phyloP scores from a whole-genome alignment of 2,329 filamentous ascomycete species.

The Mycocentrospora acerina region DNA sequence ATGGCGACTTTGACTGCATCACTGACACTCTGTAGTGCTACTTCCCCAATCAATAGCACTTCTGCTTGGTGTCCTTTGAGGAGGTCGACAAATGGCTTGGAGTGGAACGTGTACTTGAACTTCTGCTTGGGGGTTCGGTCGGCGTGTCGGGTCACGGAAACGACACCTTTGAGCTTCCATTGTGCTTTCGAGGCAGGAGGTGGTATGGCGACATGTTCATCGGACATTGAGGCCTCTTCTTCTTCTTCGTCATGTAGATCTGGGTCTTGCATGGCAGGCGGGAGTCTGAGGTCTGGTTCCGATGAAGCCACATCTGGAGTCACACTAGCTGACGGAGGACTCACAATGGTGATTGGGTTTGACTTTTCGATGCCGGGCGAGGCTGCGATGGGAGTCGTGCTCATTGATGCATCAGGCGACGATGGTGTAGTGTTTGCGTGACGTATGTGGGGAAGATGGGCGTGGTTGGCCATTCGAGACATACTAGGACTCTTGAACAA shows the following conservation, averaged over 20 bases:
- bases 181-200: conserved; percentile 74
- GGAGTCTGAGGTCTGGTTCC: conserved; percentile 35
- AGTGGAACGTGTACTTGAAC: conserved; percentile 99
- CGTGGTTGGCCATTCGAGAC: conserved; percentile 55
- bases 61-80: conserved; percentile 96
- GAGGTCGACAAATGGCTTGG: conserved; percentile 90
- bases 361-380: conserved; percentile 47
- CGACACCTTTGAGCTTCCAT: conserved; percentile 97
- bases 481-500: conserved; percentile 67
- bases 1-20: conserved; percentile 83
- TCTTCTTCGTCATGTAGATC: conserved; percentile 11
- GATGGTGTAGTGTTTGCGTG: conserved; percentile 40
- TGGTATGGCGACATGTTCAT: conserved; percentile 43
- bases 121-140: conserved; percentile 98
- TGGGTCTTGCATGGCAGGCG: conserved; percentile 26
- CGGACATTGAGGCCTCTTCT: conserved; percentile 11
- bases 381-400: conserved; percentile 46
- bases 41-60: conserved; percentile 88
- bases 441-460: conserved; percentile 41
- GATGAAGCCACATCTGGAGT: conserved; percentile 25
- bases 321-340: conserved; percentile 13
- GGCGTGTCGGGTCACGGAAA: conserved; percentile 93
- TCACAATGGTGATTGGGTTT: conserved; percentile 20
- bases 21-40: conserved; percentile 83
- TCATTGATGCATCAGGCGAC: conserved; percentile 50